phyloP scores from a whole-genome alignment of 73 alveolate genomes.

The Paramecium tetraurelia region DNA sequence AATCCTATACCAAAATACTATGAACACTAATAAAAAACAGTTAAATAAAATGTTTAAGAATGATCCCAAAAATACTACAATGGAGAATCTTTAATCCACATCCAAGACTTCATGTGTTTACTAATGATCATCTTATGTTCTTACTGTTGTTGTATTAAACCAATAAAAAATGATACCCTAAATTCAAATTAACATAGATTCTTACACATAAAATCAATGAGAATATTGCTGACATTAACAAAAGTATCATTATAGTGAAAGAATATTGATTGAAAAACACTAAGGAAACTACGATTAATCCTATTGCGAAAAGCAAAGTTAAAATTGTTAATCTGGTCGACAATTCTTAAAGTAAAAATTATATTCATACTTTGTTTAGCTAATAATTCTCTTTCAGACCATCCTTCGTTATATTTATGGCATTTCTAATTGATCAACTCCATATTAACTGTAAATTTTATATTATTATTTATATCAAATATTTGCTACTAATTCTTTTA shows the following conservation, averaged over 20 bases:
- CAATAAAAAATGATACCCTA: conserved; percentile 8
- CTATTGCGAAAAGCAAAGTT: not conserved
- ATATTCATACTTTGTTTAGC: not conserved
- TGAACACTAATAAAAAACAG: not conserved
- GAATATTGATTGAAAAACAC: not conserved
- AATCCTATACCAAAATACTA: conserved; percentile 7
- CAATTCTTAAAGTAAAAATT: not conserved
- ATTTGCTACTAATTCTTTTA: not conserved
- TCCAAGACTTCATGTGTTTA: not conserved
- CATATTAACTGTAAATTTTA: conserved; percentile 11
- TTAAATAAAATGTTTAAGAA: not conserved
- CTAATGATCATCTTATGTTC: not conserved
- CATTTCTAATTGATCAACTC: not conserved
- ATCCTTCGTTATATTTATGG: conserved; percentile 19
- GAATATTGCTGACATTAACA: not conserved
- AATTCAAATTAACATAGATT: not conserved
- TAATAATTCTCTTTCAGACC: conserved; percentile 16
- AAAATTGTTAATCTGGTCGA: not conserved
- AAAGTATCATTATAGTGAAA: not conserved
- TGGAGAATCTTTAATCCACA: not conserved
- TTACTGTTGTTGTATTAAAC: not conserved
- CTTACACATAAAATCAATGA: not conserved
- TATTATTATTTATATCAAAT: not conserved
- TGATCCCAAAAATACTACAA: not conserved
- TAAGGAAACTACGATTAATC: not conserved